Evolutionary conservation across 2,329 filamentous ascomycete genomes (phyloP), one percentile per base, ranked within the genome.

Genomic region (Cladosporium oxysporum): DNA sequence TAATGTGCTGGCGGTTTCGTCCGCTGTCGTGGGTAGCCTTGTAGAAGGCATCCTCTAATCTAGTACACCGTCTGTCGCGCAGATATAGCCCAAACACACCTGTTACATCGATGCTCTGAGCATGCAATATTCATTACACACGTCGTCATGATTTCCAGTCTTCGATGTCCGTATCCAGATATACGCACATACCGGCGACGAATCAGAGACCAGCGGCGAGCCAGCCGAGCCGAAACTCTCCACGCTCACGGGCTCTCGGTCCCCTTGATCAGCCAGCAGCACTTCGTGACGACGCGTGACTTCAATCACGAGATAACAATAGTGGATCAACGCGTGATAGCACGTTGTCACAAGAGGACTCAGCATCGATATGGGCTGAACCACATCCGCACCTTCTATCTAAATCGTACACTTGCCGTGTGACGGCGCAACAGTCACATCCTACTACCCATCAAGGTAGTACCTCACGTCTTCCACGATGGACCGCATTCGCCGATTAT

Each of bases 401-500:
- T n/a, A n/a, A 47, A 26, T 47, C 58, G 41, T n/a, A 49, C 58
- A 61, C 41, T 23, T 6, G 28, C 35, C 8, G 29, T 29, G 52
- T 31, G 29, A 33, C 37, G 3, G 33, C 14, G 7, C 26, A 16
- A 21, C 35, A 29, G 14, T 44, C 29, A 60, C 58, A 31, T 3
- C 37, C 21, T 12, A 47, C 41, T 11, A 59, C 28, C 21, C 31
- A 33, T 23, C 31, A 3, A 31, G 28, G 28, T 41, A 14, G 35
- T 44, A 31, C 31, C 12, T n/a, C 41, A 14, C 31, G 23, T 62
- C 44, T 21, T 10, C 35, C 61, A 50, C n/a, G 50, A 69, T 72
- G 71, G 69, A 72, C 31, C 69, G 71, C 53, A 41, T 69, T n/a
- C 71, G 72, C 35, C 69, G 70, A 64, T 62, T 75, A 41, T 76